These are phyloP conservation scores for Nakaseomyces bracarensis DNA, from an alignment of 1,139 yeast species.

Conservation along the genomic window DNA sequence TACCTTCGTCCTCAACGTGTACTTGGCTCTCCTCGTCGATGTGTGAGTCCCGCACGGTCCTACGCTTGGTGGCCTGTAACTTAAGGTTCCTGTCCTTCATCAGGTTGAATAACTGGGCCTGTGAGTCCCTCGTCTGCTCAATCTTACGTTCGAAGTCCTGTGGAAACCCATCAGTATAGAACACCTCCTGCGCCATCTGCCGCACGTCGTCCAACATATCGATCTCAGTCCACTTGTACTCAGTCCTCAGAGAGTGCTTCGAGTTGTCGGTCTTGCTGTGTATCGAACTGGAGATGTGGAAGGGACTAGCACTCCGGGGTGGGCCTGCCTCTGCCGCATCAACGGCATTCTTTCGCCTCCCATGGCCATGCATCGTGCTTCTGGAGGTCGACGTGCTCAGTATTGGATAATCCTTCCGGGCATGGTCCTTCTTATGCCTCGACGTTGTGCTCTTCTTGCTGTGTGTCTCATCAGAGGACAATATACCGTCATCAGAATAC, in stretches of 20 bases:
- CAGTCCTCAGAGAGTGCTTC: background rate
- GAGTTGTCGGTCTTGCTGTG: background rate
- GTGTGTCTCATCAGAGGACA: background rate
- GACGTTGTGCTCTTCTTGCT: background rate
- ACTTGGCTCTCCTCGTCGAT: background rate
- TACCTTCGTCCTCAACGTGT: conserved; percentile 6
- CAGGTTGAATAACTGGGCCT: conserved; percentile 49
- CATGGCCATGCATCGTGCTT: background rate
- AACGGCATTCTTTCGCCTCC: background rate
- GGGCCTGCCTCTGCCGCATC: background rate
- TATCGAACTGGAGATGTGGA: background rate
- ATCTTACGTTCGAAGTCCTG: conserved; percentile 51
- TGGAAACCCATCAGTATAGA: conserved; percentile 48
- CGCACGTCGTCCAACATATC: conserved; percentile 80
- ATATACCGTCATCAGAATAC: background rate
- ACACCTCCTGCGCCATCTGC: conserved; percentile 49
- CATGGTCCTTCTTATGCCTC: background rate
- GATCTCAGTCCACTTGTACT: conserved; percentile 62
- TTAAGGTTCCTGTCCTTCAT: conserved; percentile 37
- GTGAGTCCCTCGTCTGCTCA: conserved; percentile 48
- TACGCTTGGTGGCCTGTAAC: conserved; percentile 12
- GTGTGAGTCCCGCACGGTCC: conserved; percentile 8
- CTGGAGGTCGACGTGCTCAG: background rate
- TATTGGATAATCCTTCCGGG: background rate
- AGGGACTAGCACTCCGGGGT: background rate